Evolutionary conservation across 495 filamentous ascomycete species (phyloP).

Genomic region (Gamarada debralockiae): DNA sequence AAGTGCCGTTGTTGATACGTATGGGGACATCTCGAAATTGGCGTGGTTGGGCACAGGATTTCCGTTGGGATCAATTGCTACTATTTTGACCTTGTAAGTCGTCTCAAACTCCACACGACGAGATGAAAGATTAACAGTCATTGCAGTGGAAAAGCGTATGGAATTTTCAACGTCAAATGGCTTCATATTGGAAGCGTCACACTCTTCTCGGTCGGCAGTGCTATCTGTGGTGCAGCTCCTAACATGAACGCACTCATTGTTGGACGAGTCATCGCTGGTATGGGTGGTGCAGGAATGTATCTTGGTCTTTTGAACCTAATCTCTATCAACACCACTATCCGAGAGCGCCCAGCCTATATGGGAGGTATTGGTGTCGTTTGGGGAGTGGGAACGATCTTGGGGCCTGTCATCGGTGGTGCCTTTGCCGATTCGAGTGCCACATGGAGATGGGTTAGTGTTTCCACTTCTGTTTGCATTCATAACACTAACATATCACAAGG

Average conservation of each 20-base stretch:
- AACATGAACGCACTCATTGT: constrained; percentile 48
- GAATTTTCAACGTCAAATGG: constrained; percentile 47
- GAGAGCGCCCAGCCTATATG: constrained; percentile 42
- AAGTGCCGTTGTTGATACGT: constrained; percentile 40
- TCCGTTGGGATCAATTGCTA: constrained; percentile 40
- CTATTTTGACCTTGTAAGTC: constrained; percentile 31
- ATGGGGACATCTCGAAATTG: constrained; percentile 48
- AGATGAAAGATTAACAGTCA: background rate
- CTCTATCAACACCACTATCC: constrained; percentile 28
- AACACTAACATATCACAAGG: background rate
- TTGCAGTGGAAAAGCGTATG: constrained; percentile 35
- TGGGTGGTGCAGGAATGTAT: constrained; percentile 49
- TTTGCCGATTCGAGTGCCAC: constrained; percentile 30
- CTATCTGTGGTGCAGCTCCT: constrained; percentile 51
- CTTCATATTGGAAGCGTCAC: constrained; percentile 40
- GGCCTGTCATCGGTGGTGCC: constrained; percentile 38
- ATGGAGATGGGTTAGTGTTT: constrained; percentile 36
- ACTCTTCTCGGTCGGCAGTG: constrained; percentile 48
- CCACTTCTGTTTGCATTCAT: too few species aligned
- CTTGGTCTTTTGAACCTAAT: constrained; percentile 32
- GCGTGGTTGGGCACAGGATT: constrained; percentile 55
- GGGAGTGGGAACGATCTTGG: constrained; percentile 45
- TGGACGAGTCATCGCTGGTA: constrained; percentile 38
- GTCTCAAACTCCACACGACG: background rate
- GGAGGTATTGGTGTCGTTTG: constrained; percentile 34